phyloP scores from a whole-genome alignment of 2,329 filamentous ascomycete species.

The Capronia epimyces region DNA sequence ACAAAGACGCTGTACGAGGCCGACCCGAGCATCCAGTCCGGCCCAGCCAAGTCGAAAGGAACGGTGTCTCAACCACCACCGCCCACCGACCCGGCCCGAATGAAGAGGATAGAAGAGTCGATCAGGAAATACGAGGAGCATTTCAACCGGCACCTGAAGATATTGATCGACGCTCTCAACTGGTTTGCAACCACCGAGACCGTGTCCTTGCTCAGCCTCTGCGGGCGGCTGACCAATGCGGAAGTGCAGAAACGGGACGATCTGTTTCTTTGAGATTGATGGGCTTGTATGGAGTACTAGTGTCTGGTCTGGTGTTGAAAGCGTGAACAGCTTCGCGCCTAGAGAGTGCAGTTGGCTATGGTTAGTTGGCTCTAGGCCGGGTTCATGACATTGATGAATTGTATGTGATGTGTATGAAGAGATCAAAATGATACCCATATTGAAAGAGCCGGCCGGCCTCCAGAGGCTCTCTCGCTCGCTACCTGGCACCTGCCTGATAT shows the following conservation, averaged over 20 bases:
- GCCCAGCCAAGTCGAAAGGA: constrained; percentile 24
- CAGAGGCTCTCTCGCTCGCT: no score
- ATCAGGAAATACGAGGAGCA: constrained; percentile 89
- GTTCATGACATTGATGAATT: neutral
- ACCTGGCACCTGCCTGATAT: no score
- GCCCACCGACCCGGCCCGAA: constrained; percentile 50
- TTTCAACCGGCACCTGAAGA: constrained; percentile 86
- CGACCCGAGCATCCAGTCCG: constrained; percentile 51
- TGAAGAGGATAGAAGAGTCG: constrained; percentile 77
- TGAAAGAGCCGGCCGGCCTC: neutral
- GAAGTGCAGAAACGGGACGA: constrained; percentile 29
- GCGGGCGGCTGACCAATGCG: constrained; percentile 60
- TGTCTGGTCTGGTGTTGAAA: no score
- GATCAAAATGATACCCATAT: neutral
- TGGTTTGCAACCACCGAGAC: constrained; percentile 97
- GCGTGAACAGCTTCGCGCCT: neutral
- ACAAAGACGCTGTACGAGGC: constrained; percentile 77
- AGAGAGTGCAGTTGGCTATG: neutral
- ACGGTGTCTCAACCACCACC: constrained; percentile 18
- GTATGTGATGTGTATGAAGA: neutral
- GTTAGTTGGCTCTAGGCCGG: neutral
- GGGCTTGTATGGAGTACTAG: no score
- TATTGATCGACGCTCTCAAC: constrained; percentile 86
- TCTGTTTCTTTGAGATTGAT: constrained; percentile 15
- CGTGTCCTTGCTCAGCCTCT: constrained; percentile 83